Percentiles rank a stretch among this genome's conserved stretches.
Conservation (phyloP, 495 filamentous ascomycete genomes). For the Hyaloscypha hepaticicola region DNA sequence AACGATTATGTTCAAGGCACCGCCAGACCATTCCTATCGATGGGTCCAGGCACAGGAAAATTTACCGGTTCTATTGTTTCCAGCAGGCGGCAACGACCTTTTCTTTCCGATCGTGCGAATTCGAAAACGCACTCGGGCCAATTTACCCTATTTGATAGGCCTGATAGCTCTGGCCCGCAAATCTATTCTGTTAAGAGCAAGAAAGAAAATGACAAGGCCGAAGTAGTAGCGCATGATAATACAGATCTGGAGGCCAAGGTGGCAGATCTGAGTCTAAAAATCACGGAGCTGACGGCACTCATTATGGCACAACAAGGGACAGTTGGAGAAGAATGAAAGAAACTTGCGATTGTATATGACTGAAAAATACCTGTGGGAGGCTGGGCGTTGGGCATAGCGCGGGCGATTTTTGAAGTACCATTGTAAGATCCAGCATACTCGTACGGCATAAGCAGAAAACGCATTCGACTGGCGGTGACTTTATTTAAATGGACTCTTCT, state of each 20-base stretch:
- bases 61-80: neutral
- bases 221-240: constrained; percentile 12
- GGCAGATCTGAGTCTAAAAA: constrained; percentile 28
- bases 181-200: constrained; percentile 4
- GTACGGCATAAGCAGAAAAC: too few relatives aligned
- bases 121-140: constrained; percentile 10
- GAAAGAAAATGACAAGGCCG: constrained; percentile 5
- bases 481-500: too few relatives aligned
- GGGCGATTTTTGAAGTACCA: too few relatives aligned
- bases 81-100: constrained; percentile 16
- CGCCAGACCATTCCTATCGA: constrained; percentile 17
- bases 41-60: neutral
- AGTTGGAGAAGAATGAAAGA: neutral
- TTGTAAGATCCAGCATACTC: too few relatives aligned
- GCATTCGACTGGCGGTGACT: too few relatives aligned
- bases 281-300: constrained; percentile 32
- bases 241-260: constrained; percentile 28
- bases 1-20: constrained; percentile 18
- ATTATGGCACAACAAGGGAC: constrained; percentile 32
- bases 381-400: neutral
- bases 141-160: constrained; percentile 12
- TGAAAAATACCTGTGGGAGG: neutral
- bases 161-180: constrained; percentile 6
- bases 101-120: constrained; percentile 24
- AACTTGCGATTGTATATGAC: neutral